phyloP scores from a whole-genome alignment of 1,284 basidiomycete genomes.

The Cryptococcus sp. region DNA sequence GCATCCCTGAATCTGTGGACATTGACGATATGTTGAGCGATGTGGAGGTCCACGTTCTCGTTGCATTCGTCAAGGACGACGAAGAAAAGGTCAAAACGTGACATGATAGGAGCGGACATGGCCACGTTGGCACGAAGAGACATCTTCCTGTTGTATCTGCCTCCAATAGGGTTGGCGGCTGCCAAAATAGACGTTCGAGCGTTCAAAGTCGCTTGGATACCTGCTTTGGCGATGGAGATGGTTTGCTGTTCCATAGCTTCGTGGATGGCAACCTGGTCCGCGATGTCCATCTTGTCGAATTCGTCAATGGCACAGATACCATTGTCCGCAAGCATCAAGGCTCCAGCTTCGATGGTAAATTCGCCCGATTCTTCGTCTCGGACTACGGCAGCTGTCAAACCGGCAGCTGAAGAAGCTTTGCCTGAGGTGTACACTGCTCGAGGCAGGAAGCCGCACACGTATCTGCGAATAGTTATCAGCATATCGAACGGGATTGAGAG shows the following conservation, averaged over 20 bases:
- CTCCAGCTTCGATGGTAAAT: slow-evolving; percentile 98
- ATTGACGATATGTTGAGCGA: slow-evolving; percentile 96
- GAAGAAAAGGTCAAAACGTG: slow-evolving; percentile 97
- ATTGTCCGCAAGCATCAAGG: slow-evolving; percentile 98
- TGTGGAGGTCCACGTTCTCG: slow-evolving; percentile 86
- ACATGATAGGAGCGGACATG: slow-evolving; percentile 99
- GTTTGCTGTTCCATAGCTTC: slow-evolving; percentile 99
- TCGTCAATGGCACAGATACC: slow-evolving; percentile 99
- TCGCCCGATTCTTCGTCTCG: slow-evolving; percentile 99
- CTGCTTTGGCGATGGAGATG: slow-evolving; percentile 98
- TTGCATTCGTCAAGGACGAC: slow-evolving; percentile 98
- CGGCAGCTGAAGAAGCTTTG: slow-evolving; percentile 97
- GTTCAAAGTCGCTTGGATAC: slow-evolving; percentile 97
- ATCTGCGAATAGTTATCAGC: slow-evolving; percentile 59
- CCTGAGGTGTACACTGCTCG: slow-evolving; percentile 98
- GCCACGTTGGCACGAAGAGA: slow-evolving; percentile 92
- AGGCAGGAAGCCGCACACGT: slow-evolving; percentile 97
- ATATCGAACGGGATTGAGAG: neutral
- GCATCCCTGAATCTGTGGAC: slow-evolving; percentile 95
- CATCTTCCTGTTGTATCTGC: slow-evolving; percentile 95
- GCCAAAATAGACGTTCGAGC: slow-evolving; percentile 97
- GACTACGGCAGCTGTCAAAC: slow-evolving; percentile 97
- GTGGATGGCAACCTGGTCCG: slow-evolving; percentile 98
- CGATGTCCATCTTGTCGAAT: slow-evolving; percentile 99
- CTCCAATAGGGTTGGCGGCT: slow-evolving; percentile 95